Evolutionary conservation across 2,329 filamentous ascomycete genomes (phyloP).

Genomic region (Pseudocercospora cruenta): DNA sequence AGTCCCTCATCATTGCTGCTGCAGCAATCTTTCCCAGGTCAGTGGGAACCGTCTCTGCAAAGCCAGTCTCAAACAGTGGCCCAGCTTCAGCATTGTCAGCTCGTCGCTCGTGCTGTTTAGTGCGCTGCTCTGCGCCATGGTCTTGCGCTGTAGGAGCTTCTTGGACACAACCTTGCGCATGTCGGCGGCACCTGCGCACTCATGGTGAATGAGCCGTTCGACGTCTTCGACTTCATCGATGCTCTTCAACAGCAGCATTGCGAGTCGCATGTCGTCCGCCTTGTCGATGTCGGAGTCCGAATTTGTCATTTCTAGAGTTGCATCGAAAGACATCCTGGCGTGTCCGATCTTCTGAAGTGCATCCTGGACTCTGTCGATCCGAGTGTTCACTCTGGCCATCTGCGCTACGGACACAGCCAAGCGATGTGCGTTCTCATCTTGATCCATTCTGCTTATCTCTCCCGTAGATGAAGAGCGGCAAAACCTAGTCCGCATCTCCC

Average conservation of each 20-base stretch:
- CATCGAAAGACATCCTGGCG: neutral
- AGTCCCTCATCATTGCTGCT: neutral
- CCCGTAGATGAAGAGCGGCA: neutral
- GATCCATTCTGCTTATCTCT: neutral
- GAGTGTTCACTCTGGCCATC: constrained; percentile 10
- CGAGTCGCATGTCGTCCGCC: constrained; percentile 12
- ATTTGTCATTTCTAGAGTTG: neutral
- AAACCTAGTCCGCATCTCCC: too few species aligned
- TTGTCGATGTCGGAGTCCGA: neutral
- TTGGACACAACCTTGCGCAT: neutral
- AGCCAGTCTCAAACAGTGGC: constrained; percentile 5
- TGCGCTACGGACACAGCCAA: constrained; percentile 5
- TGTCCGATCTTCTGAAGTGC: neutral
- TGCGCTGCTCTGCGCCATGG: neutral
- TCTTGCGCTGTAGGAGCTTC: neutral
- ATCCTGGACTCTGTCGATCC: neutral
- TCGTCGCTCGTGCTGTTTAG: neutral
- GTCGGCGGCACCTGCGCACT: neutral
- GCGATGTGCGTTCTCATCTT: neutral
- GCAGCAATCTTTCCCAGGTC: constrained; percentile 15
- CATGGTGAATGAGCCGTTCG: neutral
- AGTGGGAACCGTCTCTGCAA: constrained; percentile 11
- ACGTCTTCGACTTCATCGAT: constrained; percentile 1
- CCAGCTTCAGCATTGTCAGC: neutral
- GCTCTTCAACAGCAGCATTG: constrained; percentile 1